phyloP scores from a whole-genome alignment of 2,329 filamentous ascomycete genomes.

The Curvularia sp. region DNA sequence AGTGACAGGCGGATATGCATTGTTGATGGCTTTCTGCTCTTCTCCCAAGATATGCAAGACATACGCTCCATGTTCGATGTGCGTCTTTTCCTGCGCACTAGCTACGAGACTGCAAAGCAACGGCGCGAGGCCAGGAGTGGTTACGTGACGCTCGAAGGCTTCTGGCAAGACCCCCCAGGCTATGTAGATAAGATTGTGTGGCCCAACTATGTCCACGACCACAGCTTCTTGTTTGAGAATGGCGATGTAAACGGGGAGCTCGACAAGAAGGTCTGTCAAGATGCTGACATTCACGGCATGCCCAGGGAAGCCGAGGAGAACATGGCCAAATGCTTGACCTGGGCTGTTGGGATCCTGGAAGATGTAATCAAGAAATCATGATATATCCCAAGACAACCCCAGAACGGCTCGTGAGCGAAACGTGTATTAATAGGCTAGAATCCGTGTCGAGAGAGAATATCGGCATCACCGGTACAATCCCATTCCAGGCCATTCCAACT shows the following conservation, averaged over 20 bases:
- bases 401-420: conserved; percentile 1
- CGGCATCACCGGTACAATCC: background rate
- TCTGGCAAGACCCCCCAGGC: conserved; percentile 92
- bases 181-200: conserved; percentile 96
- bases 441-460: background rate
- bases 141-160: conserved; percentile 82
- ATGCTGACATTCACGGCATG: conserved; percentile 49
- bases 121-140: conserved; percentile 73
- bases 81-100: conserved; percentile 77
- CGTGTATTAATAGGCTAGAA: conserved; percentile 17
- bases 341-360: conserved; percentile 40
- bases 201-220: conserved; percentile 88
- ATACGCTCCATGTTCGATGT: conserved; percentile 72
- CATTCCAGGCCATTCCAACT: background rate
- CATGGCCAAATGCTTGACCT: conserved; percentile 44
- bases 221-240: conserved; percentile 78
- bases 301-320: conserved; percentile 46
- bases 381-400: background rate
- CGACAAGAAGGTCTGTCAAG: conserved; percentile 52
- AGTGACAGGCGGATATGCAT: conserved; percentile 60
- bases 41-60: conserved; percentile 62
- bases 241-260: conserved; percentile 69
- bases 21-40: conserved; percentile 89
- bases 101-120: conserved; percentile 66
- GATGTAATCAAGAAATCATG: conserved; percentile 26